Evolutionary conservation across 345 rosid genomes (phyloP), one percentile per base, ranked within the genome.

Genomic region (Citrus cavaleriei): DNA sequence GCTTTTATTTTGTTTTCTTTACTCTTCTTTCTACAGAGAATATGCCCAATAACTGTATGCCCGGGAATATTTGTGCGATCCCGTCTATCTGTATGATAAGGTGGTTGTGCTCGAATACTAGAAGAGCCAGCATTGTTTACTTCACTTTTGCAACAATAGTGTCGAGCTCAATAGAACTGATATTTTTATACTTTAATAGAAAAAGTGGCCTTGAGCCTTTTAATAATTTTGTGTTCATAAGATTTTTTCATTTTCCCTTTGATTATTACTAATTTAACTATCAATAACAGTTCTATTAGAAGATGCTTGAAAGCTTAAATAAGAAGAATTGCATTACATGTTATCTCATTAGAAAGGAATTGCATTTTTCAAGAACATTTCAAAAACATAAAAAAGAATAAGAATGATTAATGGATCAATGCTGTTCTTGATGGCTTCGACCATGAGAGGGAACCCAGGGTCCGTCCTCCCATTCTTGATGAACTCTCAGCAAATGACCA

Each of bases 391-490:
- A 27, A 64, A 64, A 7, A 9, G 8, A 34, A 32, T 7, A 65
- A 14, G 34, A 46, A 46, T 13, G 58, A 54, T 51, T 7, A 61
- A 61, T 61, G 16, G 6, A 25, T 62, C 19, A 14, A 28, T 61
- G 19, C 32, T 10, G 30, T 18, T 40, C 10, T 21, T 12, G 25
- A 18, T 19, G 30, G 10, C 68, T 62, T 34, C 55, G 46, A n/a
- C 5, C 27, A 7, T 35, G 13, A 7, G 76, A 76, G 35, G 38
- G 61, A 71, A 38, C 69, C 70, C 78, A 81, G 10, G 57, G 0
- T 3, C 58, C 70, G 3, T 57, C 6, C 0, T n/a, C 68, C 77
- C 83, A 77, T 16, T 81, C 73, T 65, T 54, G 83, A 77, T 77
- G 78, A 21, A 27, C 18, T 55, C 84, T 66, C 64, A 72, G 13